These are phyloP conservation scores for Phytopythium ostracodes DNA, from an alignment of 352 stramenopile genomes.

Conservation along the genomic window DNA sequence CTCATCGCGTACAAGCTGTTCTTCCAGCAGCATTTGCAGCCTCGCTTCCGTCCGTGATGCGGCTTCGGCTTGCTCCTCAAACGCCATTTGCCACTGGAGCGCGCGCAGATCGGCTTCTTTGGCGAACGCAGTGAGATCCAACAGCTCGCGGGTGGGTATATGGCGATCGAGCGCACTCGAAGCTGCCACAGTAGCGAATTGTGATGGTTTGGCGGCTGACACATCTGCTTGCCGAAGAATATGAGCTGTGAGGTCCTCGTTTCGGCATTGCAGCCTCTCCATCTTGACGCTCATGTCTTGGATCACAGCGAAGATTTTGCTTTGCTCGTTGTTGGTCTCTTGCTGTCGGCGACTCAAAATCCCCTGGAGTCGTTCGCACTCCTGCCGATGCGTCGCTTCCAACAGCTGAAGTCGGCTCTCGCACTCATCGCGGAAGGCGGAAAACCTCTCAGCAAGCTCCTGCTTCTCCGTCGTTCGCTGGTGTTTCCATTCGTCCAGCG, in stretches of 20 bases:
- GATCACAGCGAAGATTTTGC: not conserved
- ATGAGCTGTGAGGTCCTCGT: not conserved
- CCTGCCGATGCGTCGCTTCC: constrained; percentile 11
- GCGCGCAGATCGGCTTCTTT: constrained; percentile 36
- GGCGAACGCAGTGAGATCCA: constrained; percentile 28
- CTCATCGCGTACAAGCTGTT: constrained; percentile 9
- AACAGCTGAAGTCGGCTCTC: constrained; percentile 18
- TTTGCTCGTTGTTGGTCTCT: not conserved
- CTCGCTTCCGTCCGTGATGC: constrained; percentile 21
- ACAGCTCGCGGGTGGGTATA: constrained; percentile 4
- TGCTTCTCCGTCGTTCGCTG: constrained; percentile 14
- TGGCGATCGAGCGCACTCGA: not conserved
- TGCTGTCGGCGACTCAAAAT: not conserved
- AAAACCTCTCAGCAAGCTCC: constrained; percentile 13
- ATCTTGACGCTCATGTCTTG: not conserved
- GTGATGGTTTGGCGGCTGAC: not conserved
- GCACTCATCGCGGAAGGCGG: constrained; percentile 26
- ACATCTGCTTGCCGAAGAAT: not conserved
- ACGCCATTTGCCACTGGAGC: constrained; percentile 33
- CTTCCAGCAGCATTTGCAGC: constrained; percentile 45
- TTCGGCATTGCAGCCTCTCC: not conserved
- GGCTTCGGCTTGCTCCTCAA: constrained; percentile 25
- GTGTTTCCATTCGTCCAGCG: constrained; percentile 30
- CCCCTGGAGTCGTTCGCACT: constrained; percentile 8
- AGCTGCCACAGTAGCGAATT: not conserved